Conservation (phyloP, 225 moss, liverwort and hornwort species). For the Rhytidiadelphus loreus region DNA sequence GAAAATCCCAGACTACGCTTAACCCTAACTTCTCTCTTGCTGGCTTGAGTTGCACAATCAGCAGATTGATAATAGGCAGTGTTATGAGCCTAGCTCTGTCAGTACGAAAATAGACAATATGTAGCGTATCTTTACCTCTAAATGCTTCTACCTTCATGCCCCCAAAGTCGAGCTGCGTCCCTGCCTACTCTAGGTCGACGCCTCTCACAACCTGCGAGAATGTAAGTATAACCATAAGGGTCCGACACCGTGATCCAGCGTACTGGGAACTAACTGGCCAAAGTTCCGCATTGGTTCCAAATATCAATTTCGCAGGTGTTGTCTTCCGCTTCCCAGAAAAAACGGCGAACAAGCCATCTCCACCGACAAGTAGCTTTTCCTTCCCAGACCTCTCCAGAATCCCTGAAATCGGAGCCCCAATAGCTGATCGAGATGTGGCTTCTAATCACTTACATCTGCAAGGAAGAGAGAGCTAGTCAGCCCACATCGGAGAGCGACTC, state of each 20-base stretch:
- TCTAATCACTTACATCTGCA: neutral
- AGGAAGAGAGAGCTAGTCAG: neutral
- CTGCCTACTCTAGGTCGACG: neutral
- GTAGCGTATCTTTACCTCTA: neutral
- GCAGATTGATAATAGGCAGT: neutral
- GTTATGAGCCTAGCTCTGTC: neutral
- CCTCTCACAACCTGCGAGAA: neutral
- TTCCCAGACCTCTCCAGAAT: neutral
- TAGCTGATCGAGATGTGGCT: neutral
- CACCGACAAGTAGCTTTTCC: neutral
- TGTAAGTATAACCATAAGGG: neutral
- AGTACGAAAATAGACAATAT: neutral
- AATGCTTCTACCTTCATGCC: neutral
- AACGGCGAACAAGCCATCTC: neutral
- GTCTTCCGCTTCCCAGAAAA: neutral
- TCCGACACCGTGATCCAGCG: neutral
- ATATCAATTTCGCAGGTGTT: neutral
- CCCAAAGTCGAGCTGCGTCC: neutral
- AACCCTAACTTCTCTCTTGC: slow-evolving; percentile 3
- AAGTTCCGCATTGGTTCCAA: neutral
- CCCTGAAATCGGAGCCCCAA: neutral
- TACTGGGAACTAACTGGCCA: too few species aligned
- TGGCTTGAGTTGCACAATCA: neutral
- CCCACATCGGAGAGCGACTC: neutral
- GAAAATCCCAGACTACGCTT: neutral